Conservation (phyloP, 116 monocot genomes). For the Posidonia oceanica region DNA sequence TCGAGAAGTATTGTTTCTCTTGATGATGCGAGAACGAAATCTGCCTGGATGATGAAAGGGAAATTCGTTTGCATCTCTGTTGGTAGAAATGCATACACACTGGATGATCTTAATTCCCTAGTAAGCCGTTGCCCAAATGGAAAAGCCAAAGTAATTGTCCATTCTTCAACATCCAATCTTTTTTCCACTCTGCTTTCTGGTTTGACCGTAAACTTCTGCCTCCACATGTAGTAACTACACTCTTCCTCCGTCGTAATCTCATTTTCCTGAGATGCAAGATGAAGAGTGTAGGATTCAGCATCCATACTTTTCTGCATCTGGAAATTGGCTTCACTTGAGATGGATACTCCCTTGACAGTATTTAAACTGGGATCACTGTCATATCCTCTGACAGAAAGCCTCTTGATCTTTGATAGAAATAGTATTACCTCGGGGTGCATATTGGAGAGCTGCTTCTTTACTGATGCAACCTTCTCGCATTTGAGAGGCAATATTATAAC, state of each 20-base stretch:
- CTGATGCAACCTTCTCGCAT: conserved; percentile 23
- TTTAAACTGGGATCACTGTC: background rate
- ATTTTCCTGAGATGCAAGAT: conserved; percentile 21
- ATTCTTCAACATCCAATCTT: conserved; percentile 32
- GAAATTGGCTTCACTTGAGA: conserved; percentile 25
- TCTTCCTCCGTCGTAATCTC: background rate
- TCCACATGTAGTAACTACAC: conserved; percentile 59
- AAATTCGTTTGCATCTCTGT: conserved; percentile 38
- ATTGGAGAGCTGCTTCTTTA: conserved; percentile 31
- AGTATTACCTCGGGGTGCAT: conserved; percentile 46
- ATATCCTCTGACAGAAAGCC: conserved; percentile 24
- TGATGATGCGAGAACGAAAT: conserved; percentile 34
- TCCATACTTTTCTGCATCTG: conserved; percentile 16
- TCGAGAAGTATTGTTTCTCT: conserved; percentile 31
- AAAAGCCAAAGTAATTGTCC: too few species aligned
- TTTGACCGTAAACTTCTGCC: conserved; percentile 46
- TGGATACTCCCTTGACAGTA: conserved; percentile 19
- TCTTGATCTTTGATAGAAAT: conserved; percentile 44
- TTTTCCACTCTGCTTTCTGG: conserved; percentile 19
- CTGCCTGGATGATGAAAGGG: conserved; percentile 59
- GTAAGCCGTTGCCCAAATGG: conserved; percentile 21
- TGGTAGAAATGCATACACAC: conserved; percentile 39
- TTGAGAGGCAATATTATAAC: conserved; percentile 44
- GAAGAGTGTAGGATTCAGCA: conserved; percentile 28
- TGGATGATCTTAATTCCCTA: conserved; percentile 11